Conservation (phyloP, 345 rosid genomes). For the Tarenaya hassleriana region DNA sequence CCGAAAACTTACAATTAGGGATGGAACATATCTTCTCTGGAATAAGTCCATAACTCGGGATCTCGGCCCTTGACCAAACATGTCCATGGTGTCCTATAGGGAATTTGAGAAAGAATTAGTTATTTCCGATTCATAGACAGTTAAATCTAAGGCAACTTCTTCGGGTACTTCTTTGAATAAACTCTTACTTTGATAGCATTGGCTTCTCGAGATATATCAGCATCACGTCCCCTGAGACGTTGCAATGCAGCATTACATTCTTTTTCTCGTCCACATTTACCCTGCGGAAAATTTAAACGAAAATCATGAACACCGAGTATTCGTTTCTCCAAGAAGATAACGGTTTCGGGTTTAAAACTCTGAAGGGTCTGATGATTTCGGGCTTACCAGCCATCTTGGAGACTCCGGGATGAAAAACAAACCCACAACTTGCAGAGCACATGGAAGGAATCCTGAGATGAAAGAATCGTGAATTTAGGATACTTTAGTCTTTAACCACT, state of each 20-base stretch:
- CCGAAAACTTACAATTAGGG: conserved; percentile 24
- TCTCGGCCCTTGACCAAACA: conserved; percentile 15
- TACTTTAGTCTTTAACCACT: background rate
- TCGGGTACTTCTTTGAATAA: too few species aligned
- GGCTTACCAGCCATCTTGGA: conserved; percentile 40
- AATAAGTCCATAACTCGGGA: conserved; percentile 23
- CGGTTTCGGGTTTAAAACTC: too few species aligned
- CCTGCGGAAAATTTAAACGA: conserved; percentile 9
- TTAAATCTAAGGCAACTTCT: background rate
- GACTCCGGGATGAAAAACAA: conserved; percentile 33
- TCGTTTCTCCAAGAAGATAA: too few species aligned
- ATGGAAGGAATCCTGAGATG: conserved; percentile 25
- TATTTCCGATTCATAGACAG: background rate
- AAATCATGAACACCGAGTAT: too few species aligned
- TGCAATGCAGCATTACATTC: conserved; percentile 29
- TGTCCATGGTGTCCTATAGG: conserved; percentile 24
- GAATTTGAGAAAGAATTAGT: background rate
- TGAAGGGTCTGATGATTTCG: too few species aligned
- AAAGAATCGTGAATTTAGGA: conserved; percentile 6
- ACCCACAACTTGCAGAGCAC: conserved; percentile 22
- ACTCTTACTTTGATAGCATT: conserved; percentile 25
- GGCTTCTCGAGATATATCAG: conserved; percentile 31
- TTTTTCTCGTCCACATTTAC: conserved; percentile 28
- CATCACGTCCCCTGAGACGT: conserved; percentile 33
- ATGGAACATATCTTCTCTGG: conserved; percentile 30